phyloP scores from a whole-genome alignment of 164 flowering plant genomes.

The Annona cherimola region DNA sequence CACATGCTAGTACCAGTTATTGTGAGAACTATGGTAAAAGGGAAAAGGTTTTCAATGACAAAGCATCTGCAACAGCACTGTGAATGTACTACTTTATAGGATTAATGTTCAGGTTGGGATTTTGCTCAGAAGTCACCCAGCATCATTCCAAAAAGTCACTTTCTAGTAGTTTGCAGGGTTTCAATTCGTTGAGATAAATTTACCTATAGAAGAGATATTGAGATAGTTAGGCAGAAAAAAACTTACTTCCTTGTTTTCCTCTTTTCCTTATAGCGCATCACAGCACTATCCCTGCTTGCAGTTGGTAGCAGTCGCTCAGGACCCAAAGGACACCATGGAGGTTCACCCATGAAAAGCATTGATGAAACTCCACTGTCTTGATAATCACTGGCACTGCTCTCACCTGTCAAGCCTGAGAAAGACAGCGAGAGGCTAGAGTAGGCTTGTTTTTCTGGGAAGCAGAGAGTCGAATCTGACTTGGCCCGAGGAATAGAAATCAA shows the following conservation, averaged over 20 bases:
- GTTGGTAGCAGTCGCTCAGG: constrained; percentile 43
- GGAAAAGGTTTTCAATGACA: no score
- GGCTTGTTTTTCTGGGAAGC: constrained; percentile 40
- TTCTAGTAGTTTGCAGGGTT: neutral
- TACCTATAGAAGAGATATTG: no score
- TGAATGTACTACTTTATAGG: no score
- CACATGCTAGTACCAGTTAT: no score
- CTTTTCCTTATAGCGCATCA: constrained; percentile 81
- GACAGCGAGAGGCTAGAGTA: constrained; percentile 46
- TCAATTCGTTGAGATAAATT: neutral
- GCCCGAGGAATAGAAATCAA: constrained; percentile 36
- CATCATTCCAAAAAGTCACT: no score
- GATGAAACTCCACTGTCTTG: constrained; percentile 82
- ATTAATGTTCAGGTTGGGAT: no score
- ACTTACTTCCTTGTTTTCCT: constrained; percentile 78
- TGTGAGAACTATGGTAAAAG: no score
- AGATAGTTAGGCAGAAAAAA: neutral
- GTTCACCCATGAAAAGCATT: constrained; percentile 59
- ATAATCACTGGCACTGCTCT: constrained; percentile 55
- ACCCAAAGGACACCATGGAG: constrained; percentile 55
- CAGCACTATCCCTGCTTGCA: constrained; percentile 62
- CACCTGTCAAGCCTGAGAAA: constrained; percentile 65
- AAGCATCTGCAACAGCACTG: no score
- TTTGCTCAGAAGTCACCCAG: no score
- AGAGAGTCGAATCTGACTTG: constrained; percentile 62